Base-by-base conservation (phyloP, 169 alveolate genomes). In the Plasmodium relictum region DNA sequence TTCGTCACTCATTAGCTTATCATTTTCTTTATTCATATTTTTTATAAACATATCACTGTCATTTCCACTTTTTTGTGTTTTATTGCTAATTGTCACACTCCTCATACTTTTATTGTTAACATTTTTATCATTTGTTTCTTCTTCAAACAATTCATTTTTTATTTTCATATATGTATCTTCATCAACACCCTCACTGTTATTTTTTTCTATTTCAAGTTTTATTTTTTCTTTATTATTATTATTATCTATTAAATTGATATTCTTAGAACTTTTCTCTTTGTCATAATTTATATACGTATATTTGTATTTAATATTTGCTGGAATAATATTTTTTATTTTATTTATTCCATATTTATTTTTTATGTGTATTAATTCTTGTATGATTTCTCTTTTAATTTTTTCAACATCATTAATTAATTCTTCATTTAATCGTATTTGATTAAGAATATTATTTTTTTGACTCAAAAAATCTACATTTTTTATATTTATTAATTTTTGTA, bases 401-500 rank as follows among this genome's bases (percentile, higher is more conserved):
- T 42, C 44, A 58, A 83, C 88, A n/a, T 86, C 44, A 18, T 65
- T 45, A 52, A 92, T 86, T 26, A 92, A 73, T 8, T 62, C 61
- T 12, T 71, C 59, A 42, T 86, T 80, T 26, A 42, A 16, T 62
- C 41, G 16, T 16, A 85, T 70, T 14, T 69, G 59, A 8, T 44
- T 18, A 18, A 65, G 16, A 42, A 74, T 80, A 26, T 56, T 88
- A 37, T 72, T 86, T 52, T 45, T 85, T 72, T 88, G 88, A 9
- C 68, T 73, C 26, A 39, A 59, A 65, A 88, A 87, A 76, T 88
- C 83, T 0, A 72, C 78, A 74, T 78, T 80, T 70, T 92, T 88
- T 18, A 92, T 87, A 52, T 83, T 80, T 18, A 89, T 74, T 76
- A 92, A 54, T 68, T 92, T 80, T 41, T 83, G 85, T 73, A 92